Percentiles rank a stretch among this genome's conserved stretches.
These are phyloP conservation scores for Talaromyces amestolkiae DNA, from an alignment of 2,329 filamentous ascomycete species.

Conservation along the genomic window DNA sequence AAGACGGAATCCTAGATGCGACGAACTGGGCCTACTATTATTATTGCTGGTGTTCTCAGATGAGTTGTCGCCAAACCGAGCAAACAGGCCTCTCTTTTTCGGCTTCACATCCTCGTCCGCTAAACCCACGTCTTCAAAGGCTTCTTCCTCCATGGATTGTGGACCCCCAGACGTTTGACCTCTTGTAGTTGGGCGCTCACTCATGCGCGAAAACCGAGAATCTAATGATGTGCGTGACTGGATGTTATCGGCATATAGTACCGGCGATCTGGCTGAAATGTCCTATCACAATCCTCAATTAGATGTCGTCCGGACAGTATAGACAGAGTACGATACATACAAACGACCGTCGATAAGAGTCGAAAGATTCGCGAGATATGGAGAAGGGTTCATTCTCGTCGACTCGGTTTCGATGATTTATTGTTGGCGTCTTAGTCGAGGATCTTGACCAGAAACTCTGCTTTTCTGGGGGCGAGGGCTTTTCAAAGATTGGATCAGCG, in stretches of 20 bases:
- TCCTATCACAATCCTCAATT: slow-evolving; percentile 58
- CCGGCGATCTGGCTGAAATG: slow-evolving; percentile 80
- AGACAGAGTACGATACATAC: slow-evolving; percentile 53
- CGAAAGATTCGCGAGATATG: slow-evolving; percentile 94
- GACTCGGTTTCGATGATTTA: slow-evolving; percentile 62
- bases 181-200: slow-evolving; percentile 61
- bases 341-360: slow-evolving; percentile 93
- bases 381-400: slow-evolving; percentile 89
- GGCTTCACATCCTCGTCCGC: slow-evolving; percentile 66
- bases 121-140: slow-evolving; percentile 86
- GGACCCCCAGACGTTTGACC: slow-evolving; percentile 59
- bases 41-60: slow-evolving; percentile 21
- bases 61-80: slow-evolving; percentile 67
- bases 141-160: slow-evolving; percentile 69
- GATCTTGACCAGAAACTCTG: slow-evolving; percentile 71
- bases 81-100: slow-evolving; percentile 75
- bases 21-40: slow-evolving; percentile 44
- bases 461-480: slow-evolving; percentile 88
- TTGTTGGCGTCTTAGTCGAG: slow-evolving; percentile 48
- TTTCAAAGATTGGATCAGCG: slow-evolving; percentile 20
- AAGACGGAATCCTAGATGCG: slow-evolving; percentile 62
- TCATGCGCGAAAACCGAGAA: slow-evolving; percentile 63
- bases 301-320: slow-evolving; percentile 14
- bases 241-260: slow-evolving; percentile 58
- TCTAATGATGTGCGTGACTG: slow-evolving; percentile 77